Evolutionary conservation across 192 early-diverging fungal species (phyloP).

Genomic region (Entomortierella lignicola): DNA sequence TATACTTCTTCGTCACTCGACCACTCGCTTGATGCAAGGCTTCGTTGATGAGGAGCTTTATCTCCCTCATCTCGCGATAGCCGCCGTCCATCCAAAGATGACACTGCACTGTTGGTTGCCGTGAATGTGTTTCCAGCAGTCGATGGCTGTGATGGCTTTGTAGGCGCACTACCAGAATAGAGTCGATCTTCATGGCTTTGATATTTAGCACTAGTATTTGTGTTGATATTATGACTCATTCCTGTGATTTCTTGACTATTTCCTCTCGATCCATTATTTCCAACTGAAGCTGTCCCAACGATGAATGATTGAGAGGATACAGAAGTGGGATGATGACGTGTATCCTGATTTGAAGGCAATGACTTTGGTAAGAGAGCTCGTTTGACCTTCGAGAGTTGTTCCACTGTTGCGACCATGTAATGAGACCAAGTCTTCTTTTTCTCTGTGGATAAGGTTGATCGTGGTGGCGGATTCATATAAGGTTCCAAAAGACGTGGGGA

Average conservation of each 20-base stretch:
- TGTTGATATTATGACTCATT: background rate
- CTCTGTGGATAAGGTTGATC: slow-evolving; percentile 2
- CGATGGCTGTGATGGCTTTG: background rate
- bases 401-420: slow-evolving; percentile 34
- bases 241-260: background rate
- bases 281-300: background rate
- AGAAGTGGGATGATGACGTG: slow-evolving; percentile 3
- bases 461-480: slow-evolving; percentile 28
- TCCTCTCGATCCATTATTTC: background rate
- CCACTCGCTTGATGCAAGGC: slow-evolving; percentile 4
- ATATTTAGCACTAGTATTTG: background rate
- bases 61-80: background rate
- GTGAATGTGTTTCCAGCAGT: background rate
- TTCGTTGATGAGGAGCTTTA: background rate
- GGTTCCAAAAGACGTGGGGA: slow-evolving; percentile 24
- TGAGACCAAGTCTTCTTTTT: slow-evolving; percentile 38
- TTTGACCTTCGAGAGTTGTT: slow-evolving; percentile 45
- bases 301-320: background rate
- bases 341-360: slow-evolving; percentile 14
- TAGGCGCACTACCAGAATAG: background rate
- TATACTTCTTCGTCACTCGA: slow-evolving; percentile 27
- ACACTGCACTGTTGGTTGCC: slow-evolving; percentile 8
- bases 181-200: slow-evolving; percentile 1
- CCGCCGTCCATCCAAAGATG: slow-evolving; percentile 13
- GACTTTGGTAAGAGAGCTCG: slow-evolving; percentile 22